Evolutionary conservation across 345 rosid species (phyloP).

Genomic region (Brassica carinata): DNA sequence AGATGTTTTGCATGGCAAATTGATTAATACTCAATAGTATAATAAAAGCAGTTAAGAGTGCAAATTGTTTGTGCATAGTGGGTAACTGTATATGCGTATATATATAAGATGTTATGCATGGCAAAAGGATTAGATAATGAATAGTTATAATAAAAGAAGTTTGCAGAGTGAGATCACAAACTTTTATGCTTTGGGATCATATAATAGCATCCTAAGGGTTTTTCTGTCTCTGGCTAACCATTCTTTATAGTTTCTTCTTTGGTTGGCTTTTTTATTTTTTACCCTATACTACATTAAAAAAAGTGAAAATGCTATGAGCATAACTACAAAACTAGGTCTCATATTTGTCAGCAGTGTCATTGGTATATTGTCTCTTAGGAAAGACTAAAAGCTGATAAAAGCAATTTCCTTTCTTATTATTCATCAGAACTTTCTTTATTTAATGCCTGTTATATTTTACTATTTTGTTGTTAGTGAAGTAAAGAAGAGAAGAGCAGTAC

Average conservation of each 20-base stretch:
- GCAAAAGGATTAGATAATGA: slow-evolving; percentile 15
- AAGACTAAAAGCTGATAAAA: slow-evolving; percentile 61
- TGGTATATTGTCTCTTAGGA: slow-evolving; percentile 51
- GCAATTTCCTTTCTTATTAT: slow-evolving; percentile 46
- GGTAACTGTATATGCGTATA: not conserved
- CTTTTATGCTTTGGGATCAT: slow-evolving; percentile 46
- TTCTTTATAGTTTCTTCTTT: slow-evolving; percentile 35
- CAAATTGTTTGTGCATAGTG: not conserved
- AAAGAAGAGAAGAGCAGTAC: slow-evolving; percentile 35
- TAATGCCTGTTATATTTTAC: slow-evolving; percentile 40
- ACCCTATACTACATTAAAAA: slow-evolving; percentile 22
- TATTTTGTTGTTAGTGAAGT: slow-evolving; percentile 42
- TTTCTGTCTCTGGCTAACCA: slow-evolving; percentile 37
- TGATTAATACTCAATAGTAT: slow-evolving; percentile 7
- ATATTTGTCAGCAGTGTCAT: slow-evolving; percentile 46
- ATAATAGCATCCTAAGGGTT: slow-evolving; percentile 44
- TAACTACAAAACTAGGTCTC: slow-evolving; percentile 30
- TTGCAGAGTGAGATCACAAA: slow-evolving; percentile 41
- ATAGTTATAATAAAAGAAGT: slow-evolving; percentile 23
- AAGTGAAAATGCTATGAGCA: slow-evolving; percentile 24
- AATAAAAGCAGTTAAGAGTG: slow-evolving; percentile 20
- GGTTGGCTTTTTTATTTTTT: slow-evolving; percentile 18
- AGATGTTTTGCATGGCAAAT: slow-evolving; percentile 26
- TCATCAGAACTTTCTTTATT: slow-evolving; percentile 38
- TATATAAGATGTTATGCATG: slow-evolving; percentile 22